Evolutionary conservation across 176 grass and related monocot species (phyloP).

Genomic region (Leersia perrieri): DNA sequence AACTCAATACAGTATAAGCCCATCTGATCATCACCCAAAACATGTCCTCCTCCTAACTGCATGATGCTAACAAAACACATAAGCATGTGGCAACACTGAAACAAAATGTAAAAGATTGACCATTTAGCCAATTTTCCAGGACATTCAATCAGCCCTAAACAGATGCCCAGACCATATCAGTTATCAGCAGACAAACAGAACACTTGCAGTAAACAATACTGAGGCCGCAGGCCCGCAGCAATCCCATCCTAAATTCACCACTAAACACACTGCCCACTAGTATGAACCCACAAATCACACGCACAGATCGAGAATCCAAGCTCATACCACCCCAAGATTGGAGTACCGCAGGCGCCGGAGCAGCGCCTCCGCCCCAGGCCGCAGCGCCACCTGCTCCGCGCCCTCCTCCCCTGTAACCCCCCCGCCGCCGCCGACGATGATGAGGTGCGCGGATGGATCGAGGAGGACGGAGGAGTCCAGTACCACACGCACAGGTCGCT

Average conservation of each 20-base stretch:
- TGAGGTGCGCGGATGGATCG: not conserved
- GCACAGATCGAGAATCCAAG: not conserved
- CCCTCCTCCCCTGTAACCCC: not conserved
- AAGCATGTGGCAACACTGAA: not conserved
- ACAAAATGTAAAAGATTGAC: not conserved
- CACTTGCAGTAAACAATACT: not conserved
- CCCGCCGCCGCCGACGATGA: no score
- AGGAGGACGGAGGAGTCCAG: slow-evolving; percentile 52
- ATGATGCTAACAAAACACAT: not conserved
- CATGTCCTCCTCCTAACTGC: not conserved
- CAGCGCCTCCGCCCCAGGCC: slow-evolving; percentile 33
- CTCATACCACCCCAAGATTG: slow-evolving; percentile 46
- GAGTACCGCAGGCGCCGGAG: slow-evolving; percentile 50
- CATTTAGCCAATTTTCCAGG: not conserved
- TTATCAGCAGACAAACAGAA: not conserved
- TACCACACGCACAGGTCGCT: slow-evolving; percentile 31
- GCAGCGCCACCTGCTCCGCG: not conserved
- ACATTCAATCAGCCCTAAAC: not conserved
- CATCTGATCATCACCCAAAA: slow-evolving; percentile 12
- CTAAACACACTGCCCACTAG: no score
- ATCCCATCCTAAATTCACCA: not conserved
- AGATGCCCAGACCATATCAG: not conserved
- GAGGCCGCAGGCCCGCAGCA: not conserved
- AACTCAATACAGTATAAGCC: not conserved
- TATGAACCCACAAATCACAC: not conserved